Evolutionary conservation across 805 yeast species (phyloP).

Genomic region (Kodamaea neixiangensis): DNA sequence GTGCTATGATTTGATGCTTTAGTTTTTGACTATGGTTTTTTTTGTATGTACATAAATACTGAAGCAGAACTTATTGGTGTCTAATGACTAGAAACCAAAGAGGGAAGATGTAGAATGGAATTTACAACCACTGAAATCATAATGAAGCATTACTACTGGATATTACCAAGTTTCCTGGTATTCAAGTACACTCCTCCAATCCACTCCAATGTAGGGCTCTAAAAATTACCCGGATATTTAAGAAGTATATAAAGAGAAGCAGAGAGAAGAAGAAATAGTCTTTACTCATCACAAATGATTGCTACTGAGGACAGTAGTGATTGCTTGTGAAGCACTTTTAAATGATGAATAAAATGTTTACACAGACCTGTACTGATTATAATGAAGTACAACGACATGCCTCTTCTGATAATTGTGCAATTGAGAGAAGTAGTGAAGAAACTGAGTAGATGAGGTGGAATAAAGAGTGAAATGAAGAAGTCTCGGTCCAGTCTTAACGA

Average conservation of each 20-base stretch:
- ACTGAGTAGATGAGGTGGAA: neutral
- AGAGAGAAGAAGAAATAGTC: neutral
- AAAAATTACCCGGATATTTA: constrained; percentile 9
- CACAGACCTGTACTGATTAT: constrained; percentile 63
- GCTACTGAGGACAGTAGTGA: constrained; percentile 10
- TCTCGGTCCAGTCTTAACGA: neutral
- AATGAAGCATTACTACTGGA: no score
- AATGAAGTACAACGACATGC: constrained; percentile 21
- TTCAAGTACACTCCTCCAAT: neutral
- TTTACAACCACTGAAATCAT: no score
- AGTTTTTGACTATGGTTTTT: neutral
- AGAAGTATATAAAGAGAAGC: constrained; percentile 2
- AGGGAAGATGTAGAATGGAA: no score
- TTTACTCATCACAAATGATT: neutral
- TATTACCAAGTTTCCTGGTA: no score
- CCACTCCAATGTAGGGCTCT: neutral
- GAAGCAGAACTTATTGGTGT: no score
- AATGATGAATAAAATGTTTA: constrained; percentile 37
- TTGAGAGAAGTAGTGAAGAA: neutral
- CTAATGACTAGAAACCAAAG: no score
- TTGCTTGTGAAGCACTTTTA: constrained; percentile 5
- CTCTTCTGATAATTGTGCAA: constrained; percentile 16
- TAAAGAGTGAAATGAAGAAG: neutral
- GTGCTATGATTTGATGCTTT: neutral
- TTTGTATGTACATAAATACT: neutral